Conservation (phyloP, 2,329 filamentous ascomycete species). For the Diaporthe batatas region DNA sequence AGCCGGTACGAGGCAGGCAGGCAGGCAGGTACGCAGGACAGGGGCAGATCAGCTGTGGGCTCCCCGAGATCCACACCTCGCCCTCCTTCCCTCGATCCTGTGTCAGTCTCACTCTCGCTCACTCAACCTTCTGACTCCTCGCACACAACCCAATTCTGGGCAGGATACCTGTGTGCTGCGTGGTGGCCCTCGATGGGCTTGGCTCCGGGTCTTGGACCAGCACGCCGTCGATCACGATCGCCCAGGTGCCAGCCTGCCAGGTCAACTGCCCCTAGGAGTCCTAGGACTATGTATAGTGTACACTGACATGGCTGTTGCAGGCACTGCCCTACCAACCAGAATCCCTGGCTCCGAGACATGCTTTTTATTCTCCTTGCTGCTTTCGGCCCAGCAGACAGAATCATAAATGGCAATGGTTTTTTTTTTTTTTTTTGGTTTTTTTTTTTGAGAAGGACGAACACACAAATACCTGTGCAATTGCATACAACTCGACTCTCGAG, state of each 20-base stretch:
- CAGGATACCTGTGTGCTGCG: background rate
- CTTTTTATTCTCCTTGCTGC: conserved; percentile 33
- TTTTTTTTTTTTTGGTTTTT: background rate
- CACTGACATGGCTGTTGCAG: background rate
- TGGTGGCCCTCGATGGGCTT: conserved; percentile 6
- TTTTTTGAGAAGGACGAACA: background rate
- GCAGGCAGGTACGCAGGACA: background rate
- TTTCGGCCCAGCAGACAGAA: conserved; percentile 11
- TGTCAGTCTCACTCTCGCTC: background rate
- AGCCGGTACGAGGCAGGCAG: conserved; percentile 6
- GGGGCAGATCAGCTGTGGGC: conserved; percentile 7
- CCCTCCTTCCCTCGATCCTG: too few relatives aligned
- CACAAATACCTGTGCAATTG: too few relatives aligned
- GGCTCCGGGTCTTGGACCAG: conserved; percentile 3
- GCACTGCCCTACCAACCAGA: conserved; percentile 5
- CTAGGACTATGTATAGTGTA: background rate
- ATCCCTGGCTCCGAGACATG: conserved; percentile 28
- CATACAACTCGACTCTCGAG: too few relatives aligned
- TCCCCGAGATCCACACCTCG: conserved; percentile 3
- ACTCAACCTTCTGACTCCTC: background rate
- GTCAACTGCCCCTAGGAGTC: background rate
- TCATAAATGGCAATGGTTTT: conserved; percentile 24
- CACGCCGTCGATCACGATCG: conserved; percentile 16
- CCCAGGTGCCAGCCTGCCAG: background rate
- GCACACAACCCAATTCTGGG: background rate